Percentiles rank a stretch among this genome's conserved stretches.
Evolutionary conservation across 2,329 filamentous ascomycete genomes (phyloP).

Genomic region (Aspergillus aculeatus): DNA sequence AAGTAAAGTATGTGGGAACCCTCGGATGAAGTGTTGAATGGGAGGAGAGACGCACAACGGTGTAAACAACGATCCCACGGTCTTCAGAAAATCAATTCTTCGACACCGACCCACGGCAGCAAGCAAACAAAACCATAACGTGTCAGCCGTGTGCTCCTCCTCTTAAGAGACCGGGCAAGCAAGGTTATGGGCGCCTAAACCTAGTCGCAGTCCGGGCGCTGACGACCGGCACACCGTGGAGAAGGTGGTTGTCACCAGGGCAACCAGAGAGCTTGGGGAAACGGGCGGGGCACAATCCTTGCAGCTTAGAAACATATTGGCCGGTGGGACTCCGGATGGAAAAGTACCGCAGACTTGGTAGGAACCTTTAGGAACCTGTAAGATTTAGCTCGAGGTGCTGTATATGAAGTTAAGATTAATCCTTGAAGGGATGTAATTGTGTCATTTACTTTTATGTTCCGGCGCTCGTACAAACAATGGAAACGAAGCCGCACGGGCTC

Average conservation of each 20-base stretch:
- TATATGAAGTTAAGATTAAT: background rate
- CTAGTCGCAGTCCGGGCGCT: conserved; percentile 7
- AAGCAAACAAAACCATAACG: background rate
- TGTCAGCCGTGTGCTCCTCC: background rate
- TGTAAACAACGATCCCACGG: background rate
- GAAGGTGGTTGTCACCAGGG: conserved; percentile 14
- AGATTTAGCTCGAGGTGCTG: too few species aligned
- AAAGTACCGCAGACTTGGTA: background rate
- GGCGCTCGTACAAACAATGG: background rate
- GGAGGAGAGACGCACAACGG: background rate
- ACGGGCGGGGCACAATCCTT: conserved; percentile 10
- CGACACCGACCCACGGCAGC: background rate
- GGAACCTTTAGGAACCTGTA: too few species aligned
- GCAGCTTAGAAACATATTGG: conserved; percentile 1
- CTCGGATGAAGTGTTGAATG: background rate
- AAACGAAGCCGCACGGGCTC: background rate
- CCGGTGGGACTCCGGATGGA: background rate
- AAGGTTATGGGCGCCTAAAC: conserved; percentile 12
- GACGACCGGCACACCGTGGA: conserved; percentile 10
- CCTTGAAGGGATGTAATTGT: too few species aligned
- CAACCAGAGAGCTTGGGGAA: conserved; percentile 10
- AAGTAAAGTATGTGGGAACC: background rate
- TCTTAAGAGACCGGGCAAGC: conserved; percentile 4
- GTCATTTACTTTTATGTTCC: background rate
- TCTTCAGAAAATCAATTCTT: background rate